Evolutionary conservation across 305 asterid genomes (phyloP).

Genomic region (Solanum hybrid): DNA sequence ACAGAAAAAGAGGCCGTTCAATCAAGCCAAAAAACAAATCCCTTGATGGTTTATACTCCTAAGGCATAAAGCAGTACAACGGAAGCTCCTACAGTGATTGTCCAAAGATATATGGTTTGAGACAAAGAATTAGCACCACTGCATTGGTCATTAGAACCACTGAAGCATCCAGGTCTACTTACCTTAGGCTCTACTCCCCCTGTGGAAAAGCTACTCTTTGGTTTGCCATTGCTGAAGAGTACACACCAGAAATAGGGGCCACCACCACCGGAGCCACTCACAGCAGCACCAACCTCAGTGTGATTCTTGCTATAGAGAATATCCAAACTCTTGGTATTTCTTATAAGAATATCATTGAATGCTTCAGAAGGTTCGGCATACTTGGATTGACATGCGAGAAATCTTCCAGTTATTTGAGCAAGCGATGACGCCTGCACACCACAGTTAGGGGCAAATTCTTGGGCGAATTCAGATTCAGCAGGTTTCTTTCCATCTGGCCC

Average conservation of each 20-base stretch:
- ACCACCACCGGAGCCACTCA: conserved; percentile 64
- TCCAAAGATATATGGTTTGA: conserved; percentile 16
- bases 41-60: conserved; percentile 15
- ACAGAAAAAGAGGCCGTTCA: conserved; percentile 12
- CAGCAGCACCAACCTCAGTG: conserved; percentile 88
- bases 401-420: conserved; percentile 65
- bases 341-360: conserved; percentile 54
- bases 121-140: conserved; percentile 22
- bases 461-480: conserved; percentile 46
- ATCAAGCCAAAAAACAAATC: conserved; percentile 5
- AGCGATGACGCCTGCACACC: conserved; percentile 50
- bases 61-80: conserved; percentile 25
- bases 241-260: conserved; percentile 87
- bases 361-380: conserved; percentile 49
- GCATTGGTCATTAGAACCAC: conserved; percentile 68
- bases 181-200: conserved; percentile 52
- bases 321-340: conserved; percentile 44
- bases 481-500: conserved; percentile 68
- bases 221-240: conserved; percentile 62
- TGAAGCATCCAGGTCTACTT: conserved; percentile 73
- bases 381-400: conserved; percentile 71
- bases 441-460: conserved; percentile 75
- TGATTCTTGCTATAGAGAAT: conserved; percentile 61
- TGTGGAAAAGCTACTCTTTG: conserved; percentile 48
- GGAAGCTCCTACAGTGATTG: conserved; percentile 28